A percentile compares a stretch with the other conserved stretches of the same genome.
phyloP scores from a whole-genome alignment of 345 rosid genomes.

The Hevea brasiliensis region DNA sequence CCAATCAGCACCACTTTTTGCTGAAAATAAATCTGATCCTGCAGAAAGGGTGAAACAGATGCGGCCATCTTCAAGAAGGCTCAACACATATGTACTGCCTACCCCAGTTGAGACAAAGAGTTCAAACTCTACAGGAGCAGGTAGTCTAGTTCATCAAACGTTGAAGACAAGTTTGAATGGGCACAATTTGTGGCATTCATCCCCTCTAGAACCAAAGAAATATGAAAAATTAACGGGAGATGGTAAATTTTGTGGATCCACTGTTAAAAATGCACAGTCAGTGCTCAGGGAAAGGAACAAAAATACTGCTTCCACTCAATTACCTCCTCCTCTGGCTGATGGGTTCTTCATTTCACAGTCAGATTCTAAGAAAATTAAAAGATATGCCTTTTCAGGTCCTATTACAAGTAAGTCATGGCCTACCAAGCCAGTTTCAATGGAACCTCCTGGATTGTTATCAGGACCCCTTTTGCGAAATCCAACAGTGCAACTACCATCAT shows the following conservation, averaged over 20 bases:
- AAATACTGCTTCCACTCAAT: conserved; percentile 10
- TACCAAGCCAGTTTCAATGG: conserved; percentile 9
- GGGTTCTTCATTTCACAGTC: conserved; percentile 17
- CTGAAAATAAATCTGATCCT: conserved; percentile 16
- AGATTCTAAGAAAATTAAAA: conserved; percentile 24
- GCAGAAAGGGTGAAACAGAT: conserved; percentile 12
- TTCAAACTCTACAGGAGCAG: conserved; percentile 38
- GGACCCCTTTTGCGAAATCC: conserved; percentile 58
- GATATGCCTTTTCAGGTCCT: conserved; percentile 33
- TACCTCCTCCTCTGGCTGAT: conserved; percentile 31
- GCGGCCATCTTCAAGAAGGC: conserved; percentile 16
- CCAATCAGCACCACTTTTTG: conserved; percentile 35
- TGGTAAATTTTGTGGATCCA: conserved; percentile 45
- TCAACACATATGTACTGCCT: conserved; percentile 29
- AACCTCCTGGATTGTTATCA: conserved; percentile 50
- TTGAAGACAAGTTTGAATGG: conserved; percentile 23
- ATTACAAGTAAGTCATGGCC: conserved; percentile 25
- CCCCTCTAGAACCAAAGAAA: conserved; percentile 23
- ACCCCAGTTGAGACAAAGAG: conserved; percentile 46
- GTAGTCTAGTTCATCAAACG: conserved; percentile 15
- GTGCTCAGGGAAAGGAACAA: conserved; percentile 60
- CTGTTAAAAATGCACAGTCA: conserved; percentile 31
- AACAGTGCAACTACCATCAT: conserved; percentile 8
- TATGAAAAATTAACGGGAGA: conserved; percentile 31
- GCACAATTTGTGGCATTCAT: conserved; percentile 24